phyloP scores from a whole-genome alignment of 352 stramenopile genomes.

The Peronospora destructor region DNA sequence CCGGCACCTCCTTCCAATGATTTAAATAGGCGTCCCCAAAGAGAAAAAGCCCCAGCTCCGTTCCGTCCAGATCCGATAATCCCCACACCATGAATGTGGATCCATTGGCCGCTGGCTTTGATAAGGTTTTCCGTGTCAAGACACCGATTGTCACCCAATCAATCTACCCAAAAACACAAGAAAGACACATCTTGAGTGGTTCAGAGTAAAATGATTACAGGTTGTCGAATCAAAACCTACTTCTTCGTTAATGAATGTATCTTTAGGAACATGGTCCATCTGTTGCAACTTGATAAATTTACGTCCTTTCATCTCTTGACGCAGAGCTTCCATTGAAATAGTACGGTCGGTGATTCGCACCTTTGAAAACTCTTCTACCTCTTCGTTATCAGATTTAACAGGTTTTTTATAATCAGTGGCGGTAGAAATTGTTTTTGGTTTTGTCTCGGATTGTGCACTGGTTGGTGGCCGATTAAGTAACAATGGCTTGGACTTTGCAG shows the following conservation, averaged over 20 bases:
- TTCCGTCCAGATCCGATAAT: constrained; percentile 60
- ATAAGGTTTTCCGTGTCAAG: constrained; percentile 60
- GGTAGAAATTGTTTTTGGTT: constrained; percentile 16
- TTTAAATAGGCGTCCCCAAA: constrained; percentile 61
- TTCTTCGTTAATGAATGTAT: constrained; percentile 48
- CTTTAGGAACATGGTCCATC: constrained; percentile 48
- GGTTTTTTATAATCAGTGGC: constrained; percentile 9
- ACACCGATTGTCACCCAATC: constrained; percentile 84
- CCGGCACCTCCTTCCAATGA: constrained; percentile 63
- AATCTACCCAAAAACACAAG: constrained; percentile 20
- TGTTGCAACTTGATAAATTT: constrained; percentile 53
- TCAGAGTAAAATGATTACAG: background rate
- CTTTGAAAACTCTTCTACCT: constrained; percentile 47
- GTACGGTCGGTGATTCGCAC: constrained; percentile 53
- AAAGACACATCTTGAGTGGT: background rate
- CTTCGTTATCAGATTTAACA: constrained; percentile 15
- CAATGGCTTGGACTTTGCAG: constrained; percentile 10
- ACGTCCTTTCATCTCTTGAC: constrained; percentile 59
- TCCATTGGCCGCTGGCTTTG: constrained; percentile 55
- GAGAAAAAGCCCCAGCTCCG: constrained; percentile 68
- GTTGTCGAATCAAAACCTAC: constrained; percentile 16
- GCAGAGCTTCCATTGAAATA: constrained; percentile 39
- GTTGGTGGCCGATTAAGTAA: constrained; percentile 10
- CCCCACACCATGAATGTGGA: constrained; percentile 78
- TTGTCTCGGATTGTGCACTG: constrained; percentile 6